Percentiles rank a stretch among this genome's conserved stretches.
Conservation (phyloP, 2,329 filamentous ascomycete species). For the Fusarium coicis region DNA sequence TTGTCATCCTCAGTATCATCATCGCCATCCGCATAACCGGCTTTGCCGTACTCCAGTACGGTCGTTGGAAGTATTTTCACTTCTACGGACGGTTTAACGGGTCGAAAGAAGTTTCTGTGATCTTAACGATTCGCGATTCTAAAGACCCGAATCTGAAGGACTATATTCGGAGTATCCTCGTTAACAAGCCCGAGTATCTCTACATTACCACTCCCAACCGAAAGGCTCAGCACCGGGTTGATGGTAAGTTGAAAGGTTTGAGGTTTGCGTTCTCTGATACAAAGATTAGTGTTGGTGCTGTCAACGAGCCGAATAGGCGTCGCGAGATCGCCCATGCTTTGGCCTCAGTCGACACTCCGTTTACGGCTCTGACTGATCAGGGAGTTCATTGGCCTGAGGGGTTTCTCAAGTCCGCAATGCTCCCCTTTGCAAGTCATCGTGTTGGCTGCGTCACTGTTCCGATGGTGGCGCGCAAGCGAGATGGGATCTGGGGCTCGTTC, state of each 20-base stretch:
- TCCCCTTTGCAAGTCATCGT: constrained; percentile 5
- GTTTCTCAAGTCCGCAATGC: constrained; percentile 16
- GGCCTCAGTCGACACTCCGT: not conserved
- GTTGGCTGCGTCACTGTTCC: constrained; percentile 25
- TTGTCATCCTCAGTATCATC: not conserved
- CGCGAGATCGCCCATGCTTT: constrained; percentile 30
- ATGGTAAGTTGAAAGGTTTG: not conserved
- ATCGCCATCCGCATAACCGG: not conserved
- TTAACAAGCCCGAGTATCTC: constrained; percentile 6
- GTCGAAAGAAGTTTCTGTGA: not conserved
- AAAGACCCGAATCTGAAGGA: not conserved
- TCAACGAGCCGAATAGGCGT: constrained; percentile 25
- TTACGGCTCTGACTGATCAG: constrained; percentile 32
- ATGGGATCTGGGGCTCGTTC: not conserved
- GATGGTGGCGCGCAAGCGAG: not conserved
- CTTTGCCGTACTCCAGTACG: not conserved
- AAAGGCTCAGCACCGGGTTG: not conserved
- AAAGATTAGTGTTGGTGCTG: constrained; percentile 27
- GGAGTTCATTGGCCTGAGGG: constrained; percentile 11
- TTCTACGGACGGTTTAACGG: fast-evolving
- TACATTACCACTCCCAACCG: not conserved
- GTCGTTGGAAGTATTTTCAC: not conserved
- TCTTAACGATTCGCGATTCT: constrained; percentile 14
- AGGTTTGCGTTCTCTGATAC: not conserved
- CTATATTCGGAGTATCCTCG: constrained; percentile 11